These are phyloP conservation scores for Aureobasidium sp. DNA, from an alignment of 2,329 filamentous ascomycete species.

Conservation along the genomic window DNA sequence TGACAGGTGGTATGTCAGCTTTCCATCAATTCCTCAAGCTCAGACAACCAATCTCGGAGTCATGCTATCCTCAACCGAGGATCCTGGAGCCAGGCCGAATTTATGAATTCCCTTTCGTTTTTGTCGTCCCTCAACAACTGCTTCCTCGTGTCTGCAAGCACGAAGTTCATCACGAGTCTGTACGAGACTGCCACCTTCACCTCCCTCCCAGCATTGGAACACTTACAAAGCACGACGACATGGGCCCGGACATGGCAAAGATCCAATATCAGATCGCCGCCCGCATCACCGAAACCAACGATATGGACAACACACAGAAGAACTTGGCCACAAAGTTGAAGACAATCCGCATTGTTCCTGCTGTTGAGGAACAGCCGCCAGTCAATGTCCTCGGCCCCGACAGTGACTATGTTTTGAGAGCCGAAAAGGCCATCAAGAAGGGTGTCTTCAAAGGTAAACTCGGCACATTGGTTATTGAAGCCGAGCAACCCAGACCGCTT, in stretches of 20 bases:
- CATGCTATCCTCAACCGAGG: slow-evolving; percentile 48
- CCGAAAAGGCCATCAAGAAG: slow-evolving; percentile 55
- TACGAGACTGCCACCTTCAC: slow-evolving; percentile 50
- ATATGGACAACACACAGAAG: slow-evolving; percentile 34
- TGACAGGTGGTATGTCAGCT: slow-evolving; percentile 49
- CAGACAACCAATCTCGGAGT: slow-evolving; percentile 50
- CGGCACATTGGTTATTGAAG: slow-evolving; percentile 51
- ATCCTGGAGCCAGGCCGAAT: slow-evolving; percentile 48
- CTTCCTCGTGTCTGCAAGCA: slow-evolving; percentile 55
- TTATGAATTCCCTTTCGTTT: slow-evolving; percentile 57
- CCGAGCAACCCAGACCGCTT: slow-evolving; percentile 52
- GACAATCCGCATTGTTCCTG: slow-evolving; percentile 55
- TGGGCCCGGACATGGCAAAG: slow-evolving; percentile 56
- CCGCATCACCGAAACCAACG: slow-evolving; percentile 34
- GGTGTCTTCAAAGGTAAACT: slow-evolving; percentile 53
- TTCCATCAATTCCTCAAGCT: slow-evolving; percentile 56
- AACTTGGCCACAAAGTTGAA: slow-evolving; percentile 44
- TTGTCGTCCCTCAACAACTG: slow-evolving; percentile 55
- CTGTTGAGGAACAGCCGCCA: slow-evolving; percentile 53
- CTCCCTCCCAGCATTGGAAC: slow-evolving; percentile 55
- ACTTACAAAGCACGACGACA: slow-evolving; percentile 46
- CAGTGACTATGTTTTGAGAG: slow-evolving; percentile 45
- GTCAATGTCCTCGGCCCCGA: slow-evolving; percentile 43
- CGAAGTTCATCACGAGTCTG: slow-evolving; percentile 41
- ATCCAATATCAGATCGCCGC: slow-evolving; percentile 49